These are phyloP conservation scores for Globisporangium nodosum DNA, from an alignment of 352 stramenopile species.

Conservation along the genomic window DNA sequence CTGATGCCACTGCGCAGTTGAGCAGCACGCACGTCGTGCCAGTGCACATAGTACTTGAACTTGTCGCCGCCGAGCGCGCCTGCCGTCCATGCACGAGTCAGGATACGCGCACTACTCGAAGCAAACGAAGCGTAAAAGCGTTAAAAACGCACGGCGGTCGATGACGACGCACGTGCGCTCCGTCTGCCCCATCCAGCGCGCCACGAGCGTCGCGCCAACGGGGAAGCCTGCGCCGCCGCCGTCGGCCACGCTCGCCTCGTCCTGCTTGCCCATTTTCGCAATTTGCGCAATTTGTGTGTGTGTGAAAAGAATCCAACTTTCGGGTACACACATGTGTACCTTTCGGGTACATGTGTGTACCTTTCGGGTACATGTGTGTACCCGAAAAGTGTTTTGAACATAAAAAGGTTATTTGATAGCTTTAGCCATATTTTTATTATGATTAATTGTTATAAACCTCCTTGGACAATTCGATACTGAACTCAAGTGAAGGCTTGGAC, in stretches of 20 bases:
- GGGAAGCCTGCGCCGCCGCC: constrained; percentile 30
- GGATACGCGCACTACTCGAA: too few species aligned
- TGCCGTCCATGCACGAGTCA: constrained; percentile 10
- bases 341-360: too few species aligned
- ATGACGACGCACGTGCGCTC: constrained; percentile 80
- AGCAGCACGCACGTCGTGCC: constrained; percentile 52
- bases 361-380: too few species aligned
- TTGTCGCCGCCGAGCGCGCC: constrained; percentile 47
- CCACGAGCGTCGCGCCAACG: constrained; percentile 58
- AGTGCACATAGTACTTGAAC: constrained; percentile 85
- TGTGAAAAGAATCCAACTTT: not conserved
- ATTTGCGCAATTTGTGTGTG: not conserved
- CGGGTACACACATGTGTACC: too few species aligned
- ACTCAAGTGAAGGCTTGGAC: not conserved
- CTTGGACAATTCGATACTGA: too few species aligned
- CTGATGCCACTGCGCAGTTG: not conserved
- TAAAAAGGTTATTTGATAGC: too few species aligned
- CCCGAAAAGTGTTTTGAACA: too few species aligned
- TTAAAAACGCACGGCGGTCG: constrained; percentile 40
- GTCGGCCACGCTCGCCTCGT: constrained; percentile 9
- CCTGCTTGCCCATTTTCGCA: constrained; percentile 9
- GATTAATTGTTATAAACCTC: too few species aligned
- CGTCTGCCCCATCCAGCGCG: constrained; percentile 70
- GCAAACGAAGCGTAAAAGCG: not conserved
- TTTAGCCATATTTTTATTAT: too few species aligned